Percentiles rank a stretch among this genome's conserved stretches.
phyloP scores from a whole-genome alignment of 2,329 filamentous ascomycete genomes.

The Knoxdaviesia proteae region DNA sequence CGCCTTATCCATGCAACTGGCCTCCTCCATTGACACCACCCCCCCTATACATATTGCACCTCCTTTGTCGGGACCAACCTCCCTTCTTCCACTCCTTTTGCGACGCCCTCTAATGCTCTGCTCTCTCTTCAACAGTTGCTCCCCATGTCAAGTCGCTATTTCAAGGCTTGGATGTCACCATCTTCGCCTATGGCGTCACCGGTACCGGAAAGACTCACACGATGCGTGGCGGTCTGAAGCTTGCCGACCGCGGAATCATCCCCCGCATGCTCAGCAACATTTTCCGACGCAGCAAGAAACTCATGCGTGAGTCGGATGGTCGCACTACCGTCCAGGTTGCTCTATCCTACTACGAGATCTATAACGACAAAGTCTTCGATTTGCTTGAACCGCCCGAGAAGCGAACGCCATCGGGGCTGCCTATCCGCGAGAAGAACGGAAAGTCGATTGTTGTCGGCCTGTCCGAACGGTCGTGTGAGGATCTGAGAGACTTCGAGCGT shows the following conservation, averaged over 20 bases:
- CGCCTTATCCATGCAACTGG: too few relatives aligned
- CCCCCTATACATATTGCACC: background rate
- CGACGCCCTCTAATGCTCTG: background rate
- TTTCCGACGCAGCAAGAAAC: conserved; percentile 68
- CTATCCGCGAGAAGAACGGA: conserved; percentile 66
- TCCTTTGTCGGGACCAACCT: conserved; percentile 2
- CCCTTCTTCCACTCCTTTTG: conserved; percentile 1
- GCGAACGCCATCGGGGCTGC: conserved; percentile 59
- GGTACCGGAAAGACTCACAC: conserved; percentile 92
- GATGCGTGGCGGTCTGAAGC: conserved; percentile 75
- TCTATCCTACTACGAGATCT: conserved; percentile 89
- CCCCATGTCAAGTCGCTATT: conserved; percentile 85
- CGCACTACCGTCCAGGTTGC: conserved; percentile 51
- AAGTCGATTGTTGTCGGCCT: conserved; percentile 76
- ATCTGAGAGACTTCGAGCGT: conserved; percentile 73
- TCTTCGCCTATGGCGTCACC: conserved; percentile 86
- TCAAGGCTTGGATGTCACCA: conserved; percentile 66
- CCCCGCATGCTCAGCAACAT: conserved; percentile 68
- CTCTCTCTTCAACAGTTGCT: conserved; percentile 35
- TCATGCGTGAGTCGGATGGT: conserved; percentile 56
- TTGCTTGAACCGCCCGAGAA: conserved; percentile 76
- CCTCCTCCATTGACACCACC: background rate
- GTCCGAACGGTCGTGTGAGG: conserved; percentile 62
- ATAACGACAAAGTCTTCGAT: conserved; percentile 89
- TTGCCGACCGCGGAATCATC: conserved; percentile 74